Evolutionary conservation across 2,329 filamentous ascomycete genomes (phyloP), one percentile per base, ranked within the genome.

Genomic region (Aureobasidium zeae): DNA sequence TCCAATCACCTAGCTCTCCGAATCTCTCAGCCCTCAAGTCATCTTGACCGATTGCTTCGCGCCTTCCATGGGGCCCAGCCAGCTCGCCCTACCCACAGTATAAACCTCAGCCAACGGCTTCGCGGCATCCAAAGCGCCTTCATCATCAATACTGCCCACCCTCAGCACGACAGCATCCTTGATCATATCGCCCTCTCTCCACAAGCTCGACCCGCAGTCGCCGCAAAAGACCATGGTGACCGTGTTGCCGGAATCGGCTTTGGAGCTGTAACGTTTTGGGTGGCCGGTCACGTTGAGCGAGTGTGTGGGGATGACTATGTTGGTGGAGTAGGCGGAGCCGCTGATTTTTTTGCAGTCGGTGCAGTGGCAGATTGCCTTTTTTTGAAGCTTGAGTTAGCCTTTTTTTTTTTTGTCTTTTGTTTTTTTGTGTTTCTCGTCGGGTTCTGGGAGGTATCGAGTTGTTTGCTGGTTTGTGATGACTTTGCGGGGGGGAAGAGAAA

Each of bases 271-370:
- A 2, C 20, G 19, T 10, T 37, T 37, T 8, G 34, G 34, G 1
- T 10, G n/a, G 13, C 34, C 34, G 10, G 4, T 2, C 2, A 28
- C 13, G 11, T 10, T 9, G 9, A 34, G 22, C 12, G 4, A 2
- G 9, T 19, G 9, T 5, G 24, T 2, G 5, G 24, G 15, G 10
- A 37, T 10, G 0, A 37, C 4, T 19, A 37, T 26, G 34, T 37
- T 37, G 15, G 34, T 37, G 5, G 20, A 22, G 11, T 19, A 37
- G 22, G 22, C 21, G 2, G 34, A 37, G 34, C 34, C 34, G 22
- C 22, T 26, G 24, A 37, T 37, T 13, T 37, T 37, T 15, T 22
- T 22, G 16, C 34, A 37, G 24, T 37, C 34, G 34, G 34, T 37
- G 34, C 34, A 37, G 16, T 37, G 34, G 34, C 34, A 37, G 2